Percentiles rank a stretch among this genome's conserved stretches.
phyloP scores from a whole-genome alignment of 2,329 filamentous ascomycete species.

The Fusarium euwallaceae region DNA sequence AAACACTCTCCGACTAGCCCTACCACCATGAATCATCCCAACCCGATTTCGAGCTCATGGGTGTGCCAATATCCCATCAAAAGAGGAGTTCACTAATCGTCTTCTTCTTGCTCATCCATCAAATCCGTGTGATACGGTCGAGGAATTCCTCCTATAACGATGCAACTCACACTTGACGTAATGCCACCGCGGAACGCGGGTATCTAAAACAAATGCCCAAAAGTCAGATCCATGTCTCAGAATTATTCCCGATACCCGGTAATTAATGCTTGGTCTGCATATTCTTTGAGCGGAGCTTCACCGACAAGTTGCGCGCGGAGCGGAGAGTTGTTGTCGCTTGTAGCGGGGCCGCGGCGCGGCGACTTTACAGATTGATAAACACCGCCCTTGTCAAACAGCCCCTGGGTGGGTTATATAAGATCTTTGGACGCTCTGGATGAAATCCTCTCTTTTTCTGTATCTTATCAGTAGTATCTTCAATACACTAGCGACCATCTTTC shows the following conservation, averaged over 20 bases:
- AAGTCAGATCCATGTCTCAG: neutral
- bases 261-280: neutral
- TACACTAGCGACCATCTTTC: neutral
- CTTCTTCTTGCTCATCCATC: neutral
- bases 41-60: neutral
- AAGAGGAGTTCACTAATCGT: rapidly evolving
- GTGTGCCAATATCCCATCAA: neutral
- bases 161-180: neutral
- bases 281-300: neutral
- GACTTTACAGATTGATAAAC: slow-evolving; percentile 1
- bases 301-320: neutral
- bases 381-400: neutral
- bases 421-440: neutral
- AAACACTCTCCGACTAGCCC: neutral
- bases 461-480: neutral
- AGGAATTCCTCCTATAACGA: neutral
- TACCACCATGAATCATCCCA: neutral
- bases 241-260: neutral
- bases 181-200: neutral
- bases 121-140: rapidly evolving
- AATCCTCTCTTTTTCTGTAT: neutral
- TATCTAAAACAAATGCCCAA: neutral
- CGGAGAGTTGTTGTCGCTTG: neutral
- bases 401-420: neutral
- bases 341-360: neutral